These are phyloP conservation scores for Rhododendron kiyosumense DNA, from an alignment of 148 eudicot species.

Conservation along the genomic window DNA sequence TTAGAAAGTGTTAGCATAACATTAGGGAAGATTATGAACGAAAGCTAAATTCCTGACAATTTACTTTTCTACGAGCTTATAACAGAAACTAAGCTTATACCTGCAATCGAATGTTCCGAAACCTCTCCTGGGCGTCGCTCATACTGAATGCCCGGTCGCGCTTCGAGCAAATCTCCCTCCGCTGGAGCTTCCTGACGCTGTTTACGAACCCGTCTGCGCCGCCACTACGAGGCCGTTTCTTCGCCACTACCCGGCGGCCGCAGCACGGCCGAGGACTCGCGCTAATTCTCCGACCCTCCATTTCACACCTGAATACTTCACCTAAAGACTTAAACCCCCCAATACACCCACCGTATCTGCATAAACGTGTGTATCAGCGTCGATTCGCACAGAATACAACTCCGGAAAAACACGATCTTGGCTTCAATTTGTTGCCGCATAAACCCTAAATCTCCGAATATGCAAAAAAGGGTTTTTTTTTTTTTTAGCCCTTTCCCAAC, in stretches of 20 bases:
- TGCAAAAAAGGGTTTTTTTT: not conserved
- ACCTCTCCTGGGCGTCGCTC: constrained; percentile 89
- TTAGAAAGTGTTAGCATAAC: too few relatives aligned
- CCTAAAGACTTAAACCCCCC: constrained; percentile 3
- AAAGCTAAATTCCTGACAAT: too few relatives aligned
- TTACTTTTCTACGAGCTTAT: too few relatives aligned
- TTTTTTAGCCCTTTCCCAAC: not conserved
- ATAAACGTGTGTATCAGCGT: not conserved
- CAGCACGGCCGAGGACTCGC: constrained; percentile 88
- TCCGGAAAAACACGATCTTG: not conserved
- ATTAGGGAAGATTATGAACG: too few relatives aligned
- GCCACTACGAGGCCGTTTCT: constrained; percentile 57
- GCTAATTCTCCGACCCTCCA: constrained; percentile 86
- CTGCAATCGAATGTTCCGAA: constrained; percentile 56
- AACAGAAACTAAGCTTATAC: not conserved
- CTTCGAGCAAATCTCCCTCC: constrained; percentile 88
- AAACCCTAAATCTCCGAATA: not conserved
- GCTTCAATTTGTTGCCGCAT: not conserved
- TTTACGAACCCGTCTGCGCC: constrained; percentile 75
- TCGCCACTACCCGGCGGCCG: constrained; percentile 77
- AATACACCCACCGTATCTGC: not conserved
- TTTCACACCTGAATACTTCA: constrained; percentile 24
- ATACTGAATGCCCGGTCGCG: constrained; percentile 76
- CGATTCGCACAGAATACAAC: not conserved
- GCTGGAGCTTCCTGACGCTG: constrained; percentile 85